These are phyloP conservation scores for Dactylellina leptospora DNA, from an alignment of 2,329 filamentous ascomycete species.

Conservation along the genomic window DNA sequence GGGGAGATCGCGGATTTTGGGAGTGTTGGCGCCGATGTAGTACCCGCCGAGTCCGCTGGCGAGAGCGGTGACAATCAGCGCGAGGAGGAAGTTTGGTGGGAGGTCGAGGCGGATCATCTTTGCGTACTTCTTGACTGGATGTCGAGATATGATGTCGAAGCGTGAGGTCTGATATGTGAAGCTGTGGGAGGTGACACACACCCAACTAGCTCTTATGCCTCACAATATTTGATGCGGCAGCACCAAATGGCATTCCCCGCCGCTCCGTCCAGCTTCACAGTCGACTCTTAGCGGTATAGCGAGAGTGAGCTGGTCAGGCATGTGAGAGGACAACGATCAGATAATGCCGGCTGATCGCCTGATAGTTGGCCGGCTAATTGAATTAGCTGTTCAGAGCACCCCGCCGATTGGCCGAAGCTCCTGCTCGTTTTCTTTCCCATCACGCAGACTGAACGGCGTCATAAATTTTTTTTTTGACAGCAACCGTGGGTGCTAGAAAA, in stretches of 20 bases:
- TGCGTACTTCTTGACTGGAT: neutral
- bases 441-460: conserved; percentile 15
- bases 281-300: neutral
- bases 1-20: conserved; percentile 42
- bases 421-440: neutral
- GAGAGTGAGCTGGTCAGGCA: neutral
- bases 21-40: conserved; percentile 56
- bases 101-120: conserved; percentile 42
- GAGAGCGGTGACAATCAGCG: conserved; percentile 54
- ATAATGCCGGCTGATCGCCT: conserved; percentile 22
- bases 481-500: neutral
- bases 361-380: conserved; percentile 5
- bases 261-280: neutral
- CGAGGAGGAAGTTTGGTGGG: conserved; percentile 47
- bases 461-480: conserved; percentile 4
- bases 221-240: neutral
- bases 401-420: neutral
- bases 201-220: too few species aligned
- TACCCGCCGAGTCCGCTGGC: conserved; percentile 57
- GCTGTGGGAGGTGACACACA: neutral
- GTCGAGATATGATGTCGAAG: neutral
- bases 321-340: conserved; percentile 13
- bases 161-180: neutral
- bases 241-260: neutral
- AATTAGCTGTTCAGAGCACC: too few species aligned